Percentiles rank a stretch among this genome's conserved stretches.
Conservation (phyloP, 352 stramenopile genomes). For the Globisporangium solare region DNA sequence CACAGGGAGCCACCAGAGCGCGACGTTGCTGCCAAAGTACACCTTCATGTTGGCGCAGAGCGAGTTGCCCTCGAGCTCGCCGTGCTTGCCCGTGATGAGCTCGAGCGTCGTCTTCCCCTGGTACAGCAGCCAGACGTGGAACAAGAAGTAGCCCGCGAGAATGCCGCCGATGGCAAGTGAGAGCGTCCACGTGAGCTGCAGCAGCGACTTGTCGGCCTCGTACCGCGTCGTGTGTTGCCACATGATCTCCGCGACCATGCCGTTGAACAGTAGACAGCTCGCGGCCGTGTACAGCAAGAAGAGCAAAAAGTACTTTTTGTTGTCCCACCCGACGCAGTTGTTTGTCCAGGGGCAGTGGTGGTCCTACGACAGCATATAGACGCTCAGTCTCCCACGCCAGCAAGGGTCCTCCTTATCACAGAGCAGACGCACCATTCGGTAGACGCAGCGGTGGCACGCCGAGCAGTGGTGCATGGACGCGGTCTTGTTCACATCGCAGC, state of each 20-base stretch:
- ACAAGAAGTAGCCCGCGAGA: conserved; percentile 63
- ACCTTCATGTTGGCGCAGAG: conserved; percentile 50
- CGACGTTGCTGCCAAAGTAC: conserved; percentile 58
- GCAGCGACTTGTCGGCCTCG: conserved; percentile 17
- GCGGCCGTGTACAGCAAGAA: conserved; percentile 74
- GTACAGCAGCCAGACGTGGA: conserved; percentile 70
- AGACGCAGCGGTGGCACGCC: conserved; percentile 64
- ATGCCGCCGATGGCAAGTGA: conserved; percentile 48
- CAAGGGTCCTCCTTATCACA: not conserved
- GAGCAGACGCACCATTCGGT: conserved; percentile 46
- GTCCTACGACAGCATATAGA: conserved; percentile 28
- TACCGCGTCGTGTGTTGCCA: conserved; percentile 13
- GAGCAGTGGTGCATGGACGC: conserved; percentile 74
- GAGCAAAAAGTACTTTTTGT: conserved; percentile 84
- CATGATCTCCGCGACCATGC: conserved; percentile 29
- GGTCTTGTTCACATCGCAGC: conserved; percentile 62
- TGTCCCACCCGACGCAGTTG: conserved; percentile 83
- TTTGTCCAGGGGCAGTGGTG: conserved; percentile 83
- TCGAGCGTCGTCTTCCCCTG: conserved; percentile 74
- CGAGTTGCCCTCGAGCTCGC: conserved; percentile 41
- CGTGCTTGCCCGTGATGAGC: conserved; percentile 44
- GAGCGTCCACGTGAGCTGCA: conserved; percentile 48
- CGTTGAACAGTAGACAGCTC: conserved; percentile 56
- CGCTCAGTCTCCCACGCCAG: not conserved
- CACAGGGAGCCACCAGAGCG: conserved; percentile 57